Percentiles rank a stretch among this genome's conserved stretches.
These are phyloP conservation scores for Coemansia sp. DNA, from an alignment of 192 early-diverging fungal species.

Conservation along the genomic window DNA sequence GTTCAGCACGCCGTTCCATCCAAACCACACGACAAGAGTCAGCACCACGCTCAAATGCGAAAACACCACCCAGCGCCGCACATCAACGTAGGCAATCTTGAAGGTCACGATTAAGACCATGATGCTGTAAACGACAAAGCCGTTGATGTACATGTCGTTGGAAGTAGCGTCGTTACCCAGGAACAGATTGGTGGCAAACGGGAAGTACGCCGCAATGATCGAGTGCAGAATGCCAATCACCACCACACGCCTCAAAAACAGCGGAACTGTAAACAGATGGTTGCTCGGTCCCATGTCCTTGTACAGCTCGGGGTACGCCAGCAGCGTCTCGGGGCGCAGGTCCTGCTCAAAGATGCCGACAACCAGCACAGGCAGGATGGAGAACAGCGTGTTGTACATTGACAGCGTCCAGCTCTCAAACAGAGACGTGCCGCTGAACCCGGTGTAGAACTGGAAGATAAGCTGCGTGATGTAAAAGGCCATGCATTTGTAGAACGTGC, in stretches of 20 bases:
- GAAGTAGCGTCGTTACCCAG: conserved; percentile 35
- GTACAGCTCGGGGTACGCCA: conserved; percentile 72
- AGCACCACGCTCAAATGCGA: conserved; percentile 58
- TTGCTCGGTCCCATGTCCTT: conserved; percentile 49
- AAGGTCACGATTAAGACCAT: conserved; percentile 65
- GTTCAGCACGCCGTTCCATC: conserved; percentile 61
- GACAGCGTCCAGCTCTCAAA: conserved; percentile 76
- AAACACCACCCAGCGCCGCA: conserved; percentile 59
- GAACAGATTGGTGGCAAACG: conserved; percentile 21
- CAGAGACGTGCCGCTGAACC: conserved; percentile 69
- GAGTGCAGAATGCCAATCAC: conserved; percentile 55
- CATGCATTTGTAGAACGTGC: conserved; percentile 89
- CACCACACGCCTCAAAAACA: conserved; percentile 47
- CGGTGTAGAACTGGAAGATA: conserved; percentile 72
- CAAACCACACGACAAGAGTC: conserved; percentile 58
- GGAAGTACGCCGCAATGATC: conserved; percentile 29
- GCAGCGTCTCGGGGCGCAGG: conserved; percentile 59
- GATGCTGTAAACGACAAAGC: conserved; percentile 56
- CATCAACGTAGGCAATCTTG: conserved; percentile 69
- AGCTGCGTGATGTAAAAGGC: conserved; percentile 73
- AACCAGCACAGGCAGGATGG: conserved; percentile 72
- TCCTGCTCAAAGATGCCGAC: conserved; percentile 84
- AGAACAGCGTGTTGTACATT: conserved; percentile 82
- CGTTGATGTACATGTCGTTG: conserved; percentile 55
- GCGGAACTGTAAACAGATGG: conserved; percentile 46